These are phyloP conservation scores for Pistacia integerrima DNA, from an alignment of 345 rosid genomes.

Conservation along the genomic window DNA sequence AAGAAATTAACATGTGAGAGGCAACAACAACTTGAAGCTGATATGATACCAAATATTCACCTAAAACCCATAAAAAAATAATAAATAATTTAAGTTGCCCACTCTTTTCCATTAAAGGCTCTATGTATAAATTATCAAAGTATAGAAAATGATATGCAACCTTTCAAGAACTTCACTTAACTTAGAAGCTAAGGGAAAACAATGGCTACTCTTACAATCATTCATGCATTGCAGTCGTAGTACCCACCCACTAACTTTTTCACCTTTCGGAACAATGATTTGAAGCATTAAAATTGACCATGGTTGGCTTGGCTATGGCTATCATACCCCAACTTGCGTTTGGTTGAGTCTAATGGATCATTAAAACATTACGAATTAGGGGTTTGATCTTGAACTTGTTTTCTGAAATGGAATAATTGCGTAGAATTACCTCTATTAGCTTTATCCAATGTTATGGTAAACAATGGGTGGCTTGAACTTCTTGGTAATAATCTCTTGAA, in stretches of 20 bases:
- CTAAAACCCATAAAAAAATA: conserved; percentile 6
- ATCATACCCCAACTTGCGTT: too few species aligned
- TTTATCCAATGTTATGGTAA: too few species aligned
- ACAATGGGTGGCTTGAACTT: too few species aligned
- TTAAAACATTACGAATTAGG: too few species aligned
- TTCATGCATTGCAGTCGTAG: not conserved
- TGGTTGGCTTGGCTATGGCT: too few species aligned
- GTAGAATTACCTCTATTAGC: too few species aligned
- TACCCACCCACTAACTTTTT: conserved; percentile 18
- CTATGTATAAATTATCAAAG: not conserved
- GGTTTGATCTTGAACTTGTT: too few species aligned
- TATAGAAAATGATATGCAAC: conserved; percentile 50
- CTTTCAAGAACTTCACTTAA: conserved; percentile 43
- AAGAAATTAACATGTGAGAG: not conserved
- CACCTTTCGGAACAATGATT: too few species aligned
- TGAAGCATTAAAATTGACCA: too few species aligned
- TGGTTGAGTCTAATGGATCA: too few species aligned
- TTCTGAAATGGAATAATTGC: too few species aligned
- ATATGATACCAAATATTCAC: conserved; percentile 38
- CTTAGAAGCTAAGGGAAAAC: conserved; percentile 63
- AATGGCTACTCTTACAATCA: conserved; percentile 30
- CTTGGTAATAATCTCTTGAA: too few species aligned
- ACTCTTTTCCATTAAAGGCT: not conserved
- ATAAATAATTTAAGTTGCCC: not conserved
- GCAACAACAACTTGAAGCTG: conserved; percentile 44